Conservation (phyloP, 306 rosid genomes). For the Castanopsis chinensis region DNA sequence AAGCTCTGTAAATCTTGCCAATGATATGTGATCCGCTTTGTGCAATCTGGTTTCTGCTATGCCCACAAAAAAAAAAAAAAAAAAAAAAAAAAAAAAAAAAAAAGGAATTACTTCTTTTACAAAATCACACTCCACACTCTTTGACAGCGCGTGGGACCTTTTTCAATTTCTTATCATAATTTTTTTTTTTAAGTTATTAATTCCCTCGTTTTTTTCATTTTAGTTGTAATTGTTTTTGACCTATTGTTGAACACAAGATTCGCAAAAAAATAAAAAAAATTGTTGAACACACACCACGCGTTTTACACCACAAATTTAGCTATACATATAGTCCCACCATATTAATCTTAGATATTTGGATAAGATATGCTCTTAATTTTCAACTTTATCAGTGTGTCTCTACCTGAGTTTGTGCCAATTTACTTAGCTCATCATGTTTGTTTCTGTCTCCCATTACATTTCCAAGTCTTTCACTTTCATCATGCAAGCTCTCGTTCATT, state of each 20-base stretch:
- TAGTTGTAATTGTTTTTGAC: not conserved
- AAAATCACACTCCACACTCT: not conserved
- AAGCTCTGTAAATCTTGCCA: no score
- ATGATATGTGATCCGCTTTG: no score
- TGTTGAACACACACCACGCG: slow-evolving; percentile 11
- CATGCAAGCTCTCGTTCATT: slow-evolving; percentile 21
- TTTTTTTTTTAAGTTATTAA: not conserved
- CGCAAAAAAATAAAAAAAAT: no score
- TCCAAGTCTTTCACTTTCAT: slow-evolving; percentile 10
- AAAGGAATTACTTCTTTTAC: not conserved
- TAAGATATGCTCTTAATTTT: slow-evolving; percentile 5
- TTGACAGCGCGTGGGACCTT: not conserved
- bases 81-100: no score
- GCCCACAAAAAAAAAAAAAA: no score
- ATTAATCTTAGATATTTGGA: slow-evolving; percentile 5
- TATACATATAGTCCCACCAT: not conserved
- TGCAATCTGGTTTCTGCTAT: no score
- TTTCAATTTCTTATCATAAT: no score
- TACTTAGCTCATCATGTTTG: slow-evolving; percentile 3
- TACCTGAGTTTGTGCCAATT: slow-evolving; percentile 15
- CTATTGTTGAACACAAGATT: not conserved
- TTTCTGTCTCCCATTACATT: slow-evolving; percentile 1
- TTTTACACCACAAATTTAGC: slow-evolving; percentile 38
- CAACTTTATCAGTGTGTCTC: slow-evolving; percentile 15
- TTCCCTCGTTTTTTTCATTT: slow-evolving; percentile 17